Conservation (phyloP, 306 rosid genomes). For the Acacia confusa region DNA sequence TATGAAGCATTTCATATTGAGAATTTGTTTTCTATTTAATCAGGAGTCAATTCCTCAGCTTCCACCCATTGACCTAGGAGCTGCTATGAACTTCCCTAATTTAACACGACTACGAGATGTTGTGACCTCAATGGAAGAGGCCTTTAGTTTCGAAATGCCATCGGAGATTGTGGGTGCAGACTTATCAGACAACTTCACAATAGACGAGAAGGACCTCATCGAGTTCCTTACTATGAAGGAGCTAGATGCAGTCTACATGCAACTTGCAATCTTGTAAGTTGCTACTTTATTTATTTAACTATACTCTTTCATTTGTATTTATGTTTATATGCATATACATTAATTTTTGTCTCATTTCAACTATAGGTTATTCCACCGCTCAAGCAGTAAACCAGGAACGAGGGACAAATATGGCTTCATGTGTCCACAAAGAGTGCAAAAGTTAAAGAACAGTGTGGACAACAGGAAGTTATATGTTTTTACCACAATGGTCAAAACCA, state of each 20-base stretch:
- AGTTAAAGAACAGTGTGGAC: background rate
- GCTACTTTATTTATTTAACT: no score
- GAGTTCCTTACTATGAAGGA: background rate
- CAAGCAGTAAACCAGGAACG: background rate
- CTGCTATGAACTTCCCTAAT: no score
- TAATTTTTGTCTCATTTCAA: background rate
- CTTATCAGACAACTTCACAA: background rate
- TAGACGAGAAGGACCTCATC: background rate
- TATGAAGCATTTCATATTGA: no score
- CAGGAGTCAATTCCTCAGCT: no score
- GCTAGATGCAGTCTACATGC: background rate
- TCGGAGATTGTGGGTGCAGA: background rate
- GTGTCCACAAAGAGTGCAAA: background rate
- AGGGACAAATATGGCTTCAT: background rate
- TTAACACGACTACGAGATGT: no score
- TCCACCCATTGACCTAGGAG: no score
- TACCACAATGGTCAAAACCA: background rate
- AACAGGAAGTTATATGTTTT: background rate
- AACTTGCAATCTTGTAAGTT: background rate
- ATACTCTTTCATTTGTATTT: no score
- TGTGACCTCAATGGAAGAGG: no score
- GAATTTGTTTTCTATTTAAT: no score
- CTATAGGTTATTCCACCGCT: background rate
- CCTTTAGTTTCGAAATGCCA: no score
- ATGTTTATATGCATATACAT: no score